These are phyloP conservation scores for Ceratobasidium sp. DNA, from an alignment of 1,284 basidiomycete genomes.

Conservation along the genomic window DNA sequence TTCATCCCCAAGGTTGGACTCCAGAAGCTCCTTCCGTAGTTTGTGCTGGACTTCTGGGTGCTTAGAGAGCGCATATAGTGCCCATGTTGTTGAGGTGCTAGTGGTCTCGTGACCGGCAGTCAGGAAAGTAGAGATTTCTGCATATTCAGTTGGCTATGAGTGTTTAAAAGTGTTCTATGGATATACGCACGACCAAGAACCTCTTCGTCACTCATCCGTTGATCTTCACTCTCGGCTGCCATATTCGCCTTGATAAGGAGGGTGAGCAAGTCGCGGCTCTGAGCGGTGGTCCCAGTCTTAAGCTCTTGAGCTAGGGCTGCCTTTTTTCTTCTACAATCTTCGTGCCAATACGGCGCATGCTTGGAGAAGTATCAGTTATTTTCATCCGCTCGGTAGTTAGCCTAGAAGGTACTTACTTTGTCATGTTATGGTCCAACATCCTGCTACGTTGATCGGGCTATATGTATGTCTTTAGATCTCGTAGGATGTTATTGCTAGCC, in stretches of 20 bases:
- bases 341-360: constrained; percentile 45
- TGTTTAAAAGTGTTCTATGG: background rate
- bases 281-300: constrained; percentile 13
- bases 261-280: constrained; percentile 46
- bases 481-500: background rate
- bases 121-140: constrained; percentile 40
- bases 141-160: background rate
- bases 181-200: constrained; percentile 54
- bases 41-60: constrained; percentile 53
- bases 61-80: constrained; percentile 52
- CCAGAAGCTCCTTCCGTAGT: constrained; percentile 53
- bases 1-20: constrained; percentile 43
- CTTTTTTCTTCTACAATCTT: constrained; percentile 52
- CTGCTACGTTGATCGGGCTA: constrained; percentile 44
- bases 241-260: constrained; percentile 51
- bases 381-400: background rate
- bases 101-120: constrained; percentile 50
- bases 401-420: background rate
- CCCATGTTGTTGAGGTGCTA: constrained; percentile 56
- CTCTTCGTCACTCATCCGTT: constrained; percentile 56
- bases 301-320: constrained; percentile 41
- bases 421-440: constrained; percentile 1
- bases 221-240: constrained; percentile 48
- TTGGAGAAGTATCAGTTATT: constrained; percentile 29
- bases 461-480: background rate